Base-by-base conservation (phyloP, 495 filamentous ascomycete genomes). In the Xylaria venustula region DNA sequence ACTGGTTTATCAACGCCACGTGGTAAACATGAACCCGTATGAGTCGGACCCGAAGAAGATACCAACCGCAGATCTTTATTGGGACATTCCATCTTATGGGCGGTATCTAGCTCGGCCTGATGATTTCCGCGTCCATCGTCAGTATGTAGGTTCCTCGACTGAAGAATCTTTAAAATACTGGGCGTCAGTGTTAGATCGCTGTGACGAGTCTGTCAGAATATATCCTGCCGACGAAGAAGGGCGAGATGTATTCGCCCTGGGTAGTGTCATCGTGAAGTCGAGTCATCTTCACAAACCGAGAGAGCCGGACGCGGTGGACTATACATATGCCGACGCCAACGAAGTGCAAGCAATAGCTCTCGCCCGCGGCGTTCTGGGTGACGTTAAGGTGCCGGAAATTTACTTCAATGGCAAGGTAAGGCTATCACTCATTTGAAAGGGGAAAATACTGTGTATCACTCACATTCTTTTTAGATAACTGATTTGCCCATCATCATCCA, bases 251-350 rank as follows among this genome's bases (percentile, higher is more conserved):
- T 79, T 79, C 54, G 75, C 77, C 20, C 63, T 79, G 41, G 77
- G 79, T n/a, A 77, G 71, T 49, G 67, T 77, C 14, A 78, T 81
- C 45, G 67, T 81, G 45, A 81, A 79, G 61, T 78, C 76, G 4
- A 77, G 71, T 52, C 75, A 78, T 63, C 73, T 78, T 40, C 66
- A 76, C 30, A 28, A 37, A 32, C 58, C 17, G 14, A 40, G 22
- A 8, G 32, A 23, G 30, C 32, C 17, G 26, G 11, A 23, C 11
- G 53, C 74, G 45, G 63, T 65, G 9, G 71, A 74, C 64, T 77
- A 71, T 62, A 71, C 73, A 23, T 77, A 70, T 46, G 73, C 76
- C 23, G 76, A 79, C 69, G 65, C 67, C 6, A 80, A 81, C 67
- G 77, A 79, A 47, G 23, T 70, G 19, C n/a, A 62, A 11, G 79